These are phyloP conservation scores for Nothomitra cinnamomea DNA, from an alignment of 2,329 filamentous ascomycete species.

Conservation along the genomic window DNA sequence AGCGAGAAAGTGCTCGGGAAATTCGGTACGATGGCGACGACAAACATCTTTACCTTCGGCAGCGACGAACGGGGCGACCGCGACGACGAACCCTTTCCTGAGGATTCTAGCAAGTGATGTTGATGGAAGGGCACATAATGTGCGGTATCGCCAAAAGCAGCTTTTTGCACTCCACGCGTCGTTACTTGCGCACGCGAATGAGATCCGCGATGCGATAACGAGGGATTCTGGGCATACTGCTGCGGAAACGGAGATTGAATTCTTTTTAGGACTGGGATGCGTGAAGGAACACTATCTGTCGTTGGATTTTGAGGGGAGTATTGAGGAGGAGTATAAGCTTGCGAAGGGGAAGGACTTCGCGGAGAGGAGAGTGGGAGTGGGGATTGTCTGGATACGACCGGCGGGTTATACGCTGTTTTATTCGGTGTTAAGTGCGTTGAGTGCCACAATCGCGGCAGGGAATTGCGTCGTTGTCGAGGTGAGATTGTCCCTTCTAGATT, in stretches of 20 bases:
- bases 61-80: too few relatives aligned
- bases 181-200: constrained; percentile 20
- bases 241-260: constrained; percentile 26
- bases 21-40: too few relatives aligned
- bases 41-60: too few relatives aligned
- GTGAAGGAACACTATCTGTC: constrained; percentile 24
- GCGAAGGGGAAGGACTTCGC: constrained; percentile 23
- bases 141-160: constrained; percentile 29
- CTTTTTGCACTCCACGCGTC: constrained; percentile 26
- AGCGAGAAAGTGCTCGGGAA: too few relatives aligned
- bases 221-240: constrained; percentile 21
- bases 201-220: constrained; percentile 24
- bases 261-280: constrained; percentile 23
- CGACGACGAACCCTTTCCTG: neutral
- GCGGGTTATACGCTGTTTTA: constrained; percentile 31
- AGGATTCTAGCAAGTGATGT: constrained; percentile 25
- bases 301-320: constrained; percentile 22
- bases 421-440: constrained; percentile 26
- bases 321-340: constrained; percentile 26
- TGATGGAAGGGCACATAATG: constrained; percentile 27
- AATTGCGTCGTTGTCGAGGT: constrained; percentile 35
- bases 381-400: constrained; percentile 31
- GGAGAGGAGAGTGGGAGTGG: constrained; percentile 20
- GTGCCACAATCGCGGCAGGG: constrained; percentile 31
- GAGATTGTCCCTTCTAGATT: constrained; percentile 7